Evolutionary conservation across 2,329 filamentous ascomycete species (phyloP).

Genomic region (Colletotrichum lentis): DNA sequence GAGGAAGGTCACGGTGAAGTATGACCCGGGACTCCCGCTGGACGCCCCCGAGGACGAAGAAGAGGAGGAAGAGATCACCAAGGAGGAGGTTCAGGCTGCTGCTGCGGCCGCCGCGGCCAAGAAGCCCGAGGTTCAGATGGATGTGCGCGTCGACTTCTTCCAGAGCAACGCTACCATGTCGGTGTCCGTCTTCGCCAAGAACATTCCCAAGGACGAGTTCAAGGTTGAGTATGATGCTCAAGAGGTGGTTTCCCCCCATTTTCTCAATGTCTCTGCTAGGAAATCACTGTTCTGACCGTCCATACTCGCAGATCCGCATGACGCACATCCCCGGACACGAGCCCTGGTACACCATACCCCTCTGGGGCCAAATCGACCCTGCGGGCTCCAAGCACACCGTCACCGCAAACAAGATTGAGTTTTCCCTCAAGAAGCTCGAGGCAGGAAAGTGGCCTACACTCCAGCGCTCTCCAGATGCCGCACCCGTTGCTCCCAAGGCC

Average conservation of each 20-base stretch:
- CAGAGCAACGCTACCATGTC: constrained; percentile 48
- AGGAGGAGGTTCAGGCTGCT: constrained; percentile 30
- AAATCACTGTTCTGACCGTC: neutral
- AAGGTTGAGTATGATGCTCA: constrained; percentile 47
- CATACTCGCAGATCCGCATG: constrained; percentile 31
- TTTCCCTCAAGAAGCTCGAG: constrained; percentile 73
- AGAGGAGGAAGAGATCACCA: constrained; percentile 42
- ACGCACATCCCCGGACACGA: constrained; percentile 38
- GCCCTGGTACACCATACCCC: constrained; percentile 41
- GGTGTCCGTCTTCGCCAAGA: constrained; percentile 55
- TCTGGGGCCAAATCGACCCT: constrained; percentile 72
- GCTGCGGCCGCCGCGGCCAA: constrained; percentile 8
- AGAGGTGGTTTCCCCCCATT: constrained; percentile 30
- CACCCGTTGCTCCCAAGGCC: neutral
- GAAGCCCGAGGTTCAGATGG: constrained; percentile 38
- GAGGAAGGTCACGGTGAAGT: constrained; percentile 54
- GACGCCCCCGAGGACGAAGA: constrained; percentile 29
- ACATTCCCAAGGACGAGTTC: constrained; percentile 52
- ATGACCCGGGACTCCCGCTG: constrained; percentile 33
- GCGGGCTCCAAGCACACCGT: constrained; percentile 68
- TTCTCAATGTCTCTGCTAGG: constrained; percentile 45
- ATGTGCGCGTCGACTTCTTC: constrained; percentile 46
- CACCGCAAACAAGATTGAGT: constrained; percentile 81
- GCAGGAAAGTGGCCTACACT: constrained; percentile 72
- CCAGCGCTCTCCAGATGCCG: constrained; percentile 20